phyloP scores from a whole-genome alignment of 78 protist genomes.

The Monosiga brevicollis region DNA sequence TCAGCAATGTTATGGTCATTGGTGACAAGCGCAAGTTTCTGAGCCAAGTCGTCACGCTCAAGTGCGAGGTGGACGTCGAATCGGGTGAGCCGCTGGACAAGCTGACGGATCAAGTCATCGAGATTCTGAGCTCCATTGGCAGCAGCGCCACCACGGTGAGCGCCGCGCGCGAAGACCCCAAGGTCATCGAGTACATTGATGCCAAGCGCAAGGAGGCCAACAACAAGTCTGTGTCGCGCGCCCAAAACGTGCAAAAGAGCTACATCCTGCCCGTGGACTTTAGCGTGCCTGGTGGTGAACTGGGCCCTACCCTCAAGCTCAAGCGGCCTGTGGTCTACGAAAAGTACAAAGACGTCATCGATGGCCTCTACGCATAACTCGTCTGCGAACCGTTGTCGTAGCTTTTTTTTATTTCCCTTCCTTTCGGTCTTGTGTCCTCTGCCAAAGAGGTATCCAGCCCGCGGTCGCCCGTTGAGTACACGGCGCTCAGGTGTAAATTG shows the following conservation, averaged over 20 bases:
- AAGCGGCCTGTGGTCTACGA: constrained; percentile 40
- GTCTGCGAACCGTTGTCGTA: neutral
- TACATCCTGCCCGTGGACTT: constrained; percentile 46
- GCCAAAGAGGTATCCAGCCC: too few species aligned
- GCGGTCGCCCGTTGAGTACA: too few species aligned
- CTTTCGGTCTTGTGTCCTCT: too few species aligned
- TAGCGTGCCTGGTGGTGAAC: constrained; percentile 28
- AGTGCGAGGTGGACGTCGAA: constrained; percentile 1
- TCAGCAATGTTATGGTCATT: constrained; percentile 42
- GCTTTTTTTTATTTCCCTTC: too few species aligned
- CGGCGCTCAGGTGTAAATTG: too few species aligned
- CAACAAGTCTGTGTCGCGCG: constrained; percentile 37
- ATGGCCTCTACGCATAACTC: constrained; percentile 36
- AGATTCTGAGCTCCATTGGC: constrained; percentile 10
- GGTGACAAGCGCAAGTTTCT: constrained; percentile 64
- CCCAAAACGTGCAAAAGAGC: constrained; percentile 40
- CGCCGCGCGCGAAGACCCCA: constrained; percentile 23
- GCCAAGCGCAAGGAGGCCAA: constrained; percentile 22
- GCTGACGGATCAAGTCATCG: constrained; percentile 5
- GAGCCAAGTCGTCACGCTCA: constrained; percentile 24
- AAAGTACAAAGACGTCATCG: constrained; percentile 38
- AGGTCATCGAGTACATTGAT: constrained; percentile 18
- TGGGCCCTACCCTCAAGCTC: constrained; percentile 69
- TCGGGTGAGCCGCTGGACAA: neutral
- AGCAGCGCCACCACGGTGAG: constrained; percentile 14